Conservation (phyloP, 805 yeast species). For the Vanderwaltozyma verrucispora region DNA sequence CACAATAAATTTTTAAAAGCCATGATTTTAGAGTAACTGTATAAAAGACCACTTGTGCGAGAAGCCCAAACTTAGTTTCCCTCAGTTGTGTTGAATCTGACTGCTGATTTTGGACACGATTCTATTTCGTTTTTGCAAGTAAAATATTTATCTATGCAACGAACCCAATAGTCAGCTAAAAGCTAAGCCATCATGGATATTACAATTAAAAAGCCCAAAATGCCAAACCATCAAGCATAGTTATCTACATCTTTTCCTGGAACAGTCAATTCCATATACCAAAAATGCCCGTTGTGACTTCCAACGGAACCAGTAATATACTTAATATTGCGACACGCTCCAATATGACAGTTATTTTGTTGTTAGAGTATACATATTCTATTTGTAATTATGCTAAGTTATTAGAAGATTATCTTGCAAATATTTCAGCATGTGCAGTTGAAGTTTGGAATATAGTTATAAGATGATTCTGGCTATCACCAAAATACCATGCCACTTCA, state of each 20-base stretch:
- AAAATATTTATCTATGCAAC: too few relatives aligned
- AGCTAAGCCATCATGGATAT: slow-evolving; percentile 31
- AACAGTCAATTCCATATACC: slow-evolving; percentile 86
- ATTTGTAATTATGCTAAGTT: slow-evolving; percentile 91
- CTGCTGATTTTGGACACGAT: too few relatives aligned
- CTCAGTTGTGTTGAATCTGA: too few relatives aligned
- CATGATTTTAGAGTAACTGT: too few relatives aligned
- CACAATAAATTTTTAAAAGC: too few relatives aligned
- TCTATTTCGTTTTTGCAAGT: too few relatives aligned
- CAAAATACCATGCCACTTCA: slow-evolving; percentile 83
- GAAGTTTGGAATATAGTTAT: slow-evolving; percentile 91
- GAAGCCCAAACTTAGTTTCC: too few relatives aligned
- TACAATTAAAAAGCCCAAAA: slow-evolving; percentile 41
- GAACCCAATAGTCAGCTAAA: slow-evolving; percentile 34
- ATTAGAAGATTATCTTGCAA: slow-evolving; percentile 82
- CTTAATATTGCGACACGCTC: slow-evolving; percentile 86
- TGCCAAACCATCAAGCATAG: slow-evolving; percentile 60
- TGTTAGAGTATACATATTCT: slow-evolving; percentile 76
- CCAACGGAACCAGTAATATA: slow-evolving; percentile 81
- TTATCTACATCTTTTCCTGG: slow-evolving; percentile 50
- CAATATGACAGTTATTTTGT: slow-evolving; percentile 73
- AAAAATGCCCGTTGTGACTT: slow-evolving; percentile 80
- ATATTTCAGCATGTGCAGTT: slow-evolving; percentile 82
- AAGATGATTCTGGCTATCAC: slow-evolving; percentile 95
- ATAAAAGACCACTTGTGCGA: too few relatives aligned